Conservation (phyloP, 1,139 yeast genomes). For the Pichia sp. region DNA sequence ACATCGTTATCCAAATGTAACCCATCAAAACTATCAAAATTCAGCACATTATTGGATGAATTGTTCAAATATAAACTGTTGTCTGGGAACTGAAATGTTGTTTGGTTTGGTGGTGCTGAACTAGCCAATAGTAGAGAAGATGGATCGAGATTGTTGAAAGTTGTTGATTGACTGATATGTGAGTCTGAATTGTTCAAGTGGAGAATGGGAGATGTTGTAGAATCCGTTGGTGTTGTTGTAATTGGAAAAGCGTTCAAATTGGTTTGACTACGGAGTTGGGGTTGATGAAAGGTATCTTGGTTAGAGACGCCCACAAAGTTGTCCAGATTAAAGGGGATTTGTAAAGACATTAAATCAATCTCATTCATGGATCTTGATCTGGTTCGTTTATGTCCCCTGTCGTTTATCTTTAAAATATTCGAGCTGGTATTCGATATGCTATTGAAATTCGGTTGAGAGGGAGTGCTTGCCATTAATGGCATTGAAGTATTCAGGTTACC, state of each 20-base stretch:
- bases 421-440: not conserved
- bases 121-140: not conserved
- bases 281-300: slow-evolving; percentile 4
- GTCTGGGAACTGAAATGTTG: slow-evolving; percentile 8
- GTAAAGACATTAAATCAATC: slow-evolving; percentile 13
- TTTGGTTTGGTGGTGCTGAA: slow-evolving; percentile 21
- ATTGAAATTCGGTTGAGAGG: not conserved
- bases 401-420: not conserved
- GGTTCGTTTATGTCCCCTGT: slow-evolving; percentile 25
- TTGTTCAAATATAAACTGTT: not conserved
- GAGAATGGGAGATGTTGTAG: not conserved
- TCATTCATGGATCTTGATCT: slow-evolving; percentile 27
- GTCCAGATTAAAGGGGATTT: not conserved
- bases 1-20: no score
- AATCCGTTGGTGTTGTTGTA: not conserved
- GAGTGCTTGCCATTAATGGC: not conserved
- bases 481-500: not conserved
- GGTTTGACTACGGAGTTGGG: slow-evolving; percentile 5
- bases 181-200: slow-evolving; percentile 6
- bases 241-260: not conserved
- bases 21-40: no score
- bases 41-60: no score
- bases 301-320: slow-evolving; percentile 1
- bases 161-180: not conserved
- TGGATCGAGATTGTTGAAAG: not conserved